Evolutionary conservation across 1,284 basidiomycete species (phyloP).

Genomic region (Flammula alnicola): DNA sequence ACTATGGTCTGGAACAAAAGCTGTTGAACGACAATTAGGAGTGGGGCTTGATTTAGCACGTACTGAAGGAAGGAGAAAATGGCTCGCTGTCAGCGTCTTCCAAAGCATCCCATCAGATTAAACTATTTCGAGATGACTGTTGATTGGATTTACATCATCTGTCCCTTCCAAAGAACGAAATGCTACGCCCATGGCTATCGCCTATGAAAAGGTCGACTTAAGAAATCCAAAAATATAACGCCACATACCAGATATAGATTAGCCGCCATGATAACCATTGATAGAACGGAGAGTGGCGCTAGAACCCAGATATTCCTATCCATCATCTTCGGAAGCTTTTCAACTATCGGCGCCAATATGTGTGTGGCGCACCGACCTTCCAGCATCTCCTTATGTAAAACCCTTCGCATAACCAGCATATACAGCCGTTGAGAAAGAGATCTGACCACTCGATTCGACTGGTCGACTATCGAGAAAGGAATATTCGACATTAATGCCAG

Average conservation of each 20-base stretch:
- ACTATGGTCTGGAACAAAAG: conserved; percentile 40
- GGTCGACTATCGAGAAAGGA: conserved; percentile 38
- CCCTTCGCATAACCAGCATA: conserved; percentile 49
- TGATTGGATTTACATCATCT: conserved; percentile 26
- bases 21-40: too few species aligned
- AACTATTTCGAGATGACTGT: neutral
- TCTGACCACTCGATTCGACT: conserved; percentile 47
- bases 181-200: conserved; percentile 35
- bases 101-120: neutral
- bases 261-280: conserved; percentile 33
- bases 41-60: conserved; percentile 12
- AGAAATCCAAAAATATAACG: neutral
- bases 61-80: conserved; percentile 35
- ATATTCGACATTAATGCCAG: too few species aligned
- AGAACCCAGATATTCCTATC: conserved; percentile 42
- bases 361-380: conserved; percentile 42
- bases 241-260: conserved; percentile 46
- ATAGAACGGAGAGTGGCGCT: conserved; percentile 34
- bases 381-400: conserved; percentile 54
- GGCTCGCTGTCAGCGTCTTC: conserved; percentile 41
- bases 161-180: conserved; percentile 26
- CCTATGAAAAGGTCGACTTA: conserved; percentile 21
- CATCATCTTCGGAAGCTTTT: conserved; percentile 40
- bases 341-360: neutral
- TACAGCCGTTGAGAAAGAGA: conserved; percentile 50